Conservation (phyloP, 352 stramenopile species). For the Aphanomyces euteiches region DNA sequence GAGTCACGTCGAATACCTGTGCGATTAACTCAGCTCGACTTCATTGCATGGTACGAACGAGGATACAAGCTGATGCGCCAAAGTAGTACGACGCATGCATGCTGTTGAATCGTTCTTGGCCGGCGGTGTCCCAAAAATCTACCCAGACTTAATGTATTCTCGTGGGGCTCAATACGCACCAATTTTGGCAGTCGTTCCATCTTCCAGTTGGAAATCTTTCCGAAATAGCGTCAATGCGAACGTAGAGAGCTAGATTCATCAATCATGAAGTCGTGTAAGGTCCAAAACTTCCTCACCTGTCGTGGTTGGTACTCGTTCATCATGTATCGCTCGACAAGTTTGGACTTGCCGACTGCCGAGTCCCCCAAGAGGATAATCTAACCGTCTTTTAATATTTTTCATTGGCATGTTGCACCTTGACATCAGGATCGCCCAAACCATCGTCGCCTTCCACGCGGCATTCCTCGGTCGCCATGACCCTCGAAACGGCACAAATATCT, state of each 20-base stretch:
- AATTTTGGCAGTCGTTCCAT: conserved; percentile 57
- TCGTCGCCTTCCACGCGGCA: conserved; percentile 23
- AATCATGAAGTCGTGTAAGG: background rate
- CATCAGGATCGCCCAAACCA: conserved; percentile 10
- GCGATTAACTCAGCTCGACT: background rate
- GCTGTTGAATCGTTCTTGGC: conserved; percentile 93
- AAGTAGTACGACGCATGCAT: conserved; percentile 97
- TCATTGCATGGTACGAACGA: conserved; percentile 41
- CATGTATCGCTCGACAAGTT: conserved; percentile 94
- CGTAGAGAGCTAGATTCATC: conserved; percentile 82
- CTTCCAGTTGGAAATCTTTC: conserved; percentile 87
- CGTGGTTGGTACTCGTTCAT: conserved; percentile 95
- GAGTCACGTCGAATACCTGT: conserved; percentile 92
- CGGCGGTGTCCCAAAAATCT: conserved; percentile 96
- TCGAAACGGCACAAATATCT: conserved; percentile 1
- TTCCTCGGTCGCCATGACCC: background rate
- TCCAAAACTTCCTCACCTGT: conserved; percentile 39
- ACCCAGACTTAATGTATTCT: background rate
- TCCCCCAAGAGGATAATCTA: conserved; percentile 93
- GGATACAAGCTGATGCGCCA: conserved; percentile 89
- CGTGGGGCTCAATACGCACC: conserved; percentile 36
- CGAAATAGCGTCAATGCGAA: conserved; percentile 93
- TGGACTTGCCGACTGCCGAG: conserved; percentile 93
- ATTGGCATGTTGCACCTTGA: conserved; percentile 17
- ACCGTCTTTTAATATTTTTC: conserved; percentile 9